These are phyloP conservation scores for Cladosporium sp. DNA, from an alignment of 2,329 filamentous ascomycete species.

Conservation along the genomic window DNA sequence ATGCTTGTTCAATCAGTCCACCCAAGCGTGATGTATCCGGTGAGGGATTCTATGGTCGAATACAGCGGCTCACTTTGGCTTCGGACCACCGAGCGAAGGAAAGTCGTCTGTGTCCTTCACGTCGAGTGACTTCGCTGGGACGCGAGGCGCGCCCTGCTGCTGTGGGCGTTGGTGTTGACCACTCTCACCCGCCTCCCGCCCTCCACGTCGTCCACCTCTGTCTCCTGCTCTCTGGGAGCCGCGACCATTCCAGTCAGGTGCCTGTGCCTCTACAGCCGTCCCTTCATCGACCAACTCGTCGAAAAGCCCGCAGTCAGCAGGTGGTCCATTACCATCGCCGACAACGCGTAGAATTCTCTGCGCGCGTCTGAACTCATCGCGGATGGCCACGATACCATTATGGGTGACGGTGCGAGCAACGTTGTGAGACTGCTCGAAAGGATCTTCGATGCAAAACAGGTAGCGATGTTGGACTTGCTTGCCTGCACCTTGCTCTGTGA, in stretches of 20 bases:
- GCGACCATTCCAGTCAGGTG: background rate
- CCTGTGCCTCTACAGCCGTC: constrained; percentile 42
- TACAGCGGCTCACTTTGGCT: constrained; percentile 24
- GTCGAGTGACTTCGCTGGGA: constrained; percentile 21
- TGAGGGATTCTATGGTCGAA: background rate
- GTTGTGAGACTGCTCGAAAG: constrained; percentile 86
- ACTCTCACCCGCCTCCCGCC: background rate
- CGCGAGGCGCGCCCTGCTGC: background rate
- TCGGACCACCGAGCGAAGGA: constrained; percentile 30
- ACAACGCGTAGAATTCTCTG: constrained; percentile 68
- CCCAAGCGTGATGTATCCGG: background rate
- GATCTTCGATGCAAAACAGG: constrained; percentile 87
- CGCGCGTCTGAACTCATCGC: constrained; percentile 81
- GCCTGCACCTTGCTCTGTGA: constrained; percentile 61
- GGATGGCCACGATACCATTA: constrained; percentile 76
- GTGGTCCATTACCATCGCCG: constrained; percentile 42
- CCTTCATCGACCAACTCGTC: constrained; percentile 37
- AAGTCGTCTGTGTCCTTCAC: constrained; percentile 32
- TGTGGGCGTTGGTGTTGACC: background rate
- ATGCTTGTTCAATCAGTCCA: background rate
- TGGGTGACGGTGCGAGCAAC: constrained; percentile 85
- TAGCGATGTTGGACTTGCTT: constrained; percentile 74
- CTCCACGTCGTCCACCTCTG: background rate
- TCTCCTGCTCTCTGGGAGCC: background rate
- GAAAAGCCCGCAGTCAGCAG: constrained; percentile 33